These are phyloP conservation scores for Schizothecium vesticola DNA, from an alignment of 495 filamentous ascomycete species.

Conservation along the genomic window DNA sequence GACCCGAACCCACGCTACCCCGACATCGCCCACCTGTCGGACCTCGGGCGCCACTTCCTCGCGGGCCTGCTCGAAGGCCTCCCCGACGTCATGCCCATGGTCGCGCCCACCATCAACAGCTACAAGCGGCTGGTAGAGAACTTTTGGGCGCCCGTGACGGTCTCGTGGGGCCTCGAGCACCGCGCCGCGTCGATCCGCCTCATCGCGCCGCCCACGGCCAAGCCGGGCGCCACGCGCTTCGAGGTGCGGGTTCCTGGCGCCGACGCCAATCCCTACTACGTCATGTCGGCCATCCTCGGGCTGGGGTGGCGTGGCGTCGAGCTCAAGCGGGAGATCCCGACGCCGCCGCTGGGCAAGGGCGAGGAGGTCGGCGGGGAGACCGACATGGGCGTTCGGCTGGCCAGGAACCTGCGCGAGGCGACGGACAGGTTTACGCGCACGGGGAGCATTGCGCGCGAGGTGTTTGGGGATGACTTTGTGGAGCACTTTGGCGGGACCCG, in stretches of 20 bases:
- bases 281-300: slow-evolving; percentile 79
- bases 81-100: slow-evolving; percentile 90
- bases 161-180: slow-evolving; percentile 95
- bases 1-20: slow-evolving; percentile 65
- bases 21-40: slow-evolving; percentile 74
- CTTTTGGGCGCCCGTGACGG: slow-evolving; percentile 97
- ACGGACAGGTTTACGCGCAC: slow-evolving; percentile 65
- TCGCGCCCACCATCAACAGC: slow-evolving; percentile 92
- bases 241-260: slow-evolving; percentile 90
- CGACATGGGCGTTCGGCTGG: slow-evolving; percentile 67
- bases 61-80: slow-evolving; percentile 84
- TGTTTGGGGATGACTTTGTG: slow-evolving; percentile 91
- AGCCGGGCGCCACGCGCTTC: slow-evolving; percentile 78
- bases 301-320: slow-evolving; percentile 86
- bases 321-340: slow-evolving; percentile 75
- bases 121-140: slow-evolving; percentile 98
- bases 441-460: slow-evolving; percentile 80
- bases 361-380: slow-evolving; percentile 65
- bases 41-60: slow-evolving; percentile 87
- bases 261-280: slow-evolving; percentile 82
- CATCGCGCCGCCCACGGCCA: slow-evolving; percentile 79
- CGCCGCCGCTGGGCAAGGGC: slow-evolving; percentile 78
- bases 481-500: slow-evolving; percentile 92
- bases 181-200: slow-evolving; percentile 85
- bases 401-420: slow-evolving; percentile 78